Percentiles rank a stretch among this genome's conserved stretches.
Conservation (phyloP, 2,329 filamentous ascomycete genomes). For the Allantophomopsis cytisporea region DNA sequence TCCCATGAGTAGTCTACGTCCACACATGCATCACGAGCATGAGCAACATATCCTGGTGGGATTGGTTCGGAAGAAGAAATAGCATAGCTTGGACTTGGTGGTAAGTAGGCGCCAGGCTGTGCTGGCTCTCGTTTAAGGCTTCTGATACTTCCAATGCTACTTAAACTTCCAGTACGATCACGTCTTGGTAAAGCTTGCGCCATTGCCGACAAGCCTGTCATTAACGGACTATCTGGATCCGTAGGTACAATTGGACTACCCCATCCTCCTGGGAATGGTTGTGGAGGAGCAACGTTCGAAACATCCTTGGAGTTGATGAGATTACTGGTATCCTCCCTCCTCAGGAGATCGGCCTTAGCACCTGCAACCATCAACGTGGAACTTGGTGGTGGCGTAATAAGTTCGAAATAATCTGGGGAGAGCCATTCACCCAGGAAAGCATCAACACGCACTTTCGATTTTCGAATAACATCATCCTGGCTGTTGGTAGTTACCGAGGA, state of each 20-base stretch:
- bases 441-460: conserved; percentile 65
- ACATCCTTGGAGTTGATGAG: conserved; percentile 11
- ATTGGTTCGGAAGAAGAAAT: conserved; percentile 71
- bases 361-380: conserved; percentile 78
- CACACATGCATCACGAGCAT: conserved; percentile 77
- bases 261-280: conserved; percentile 23
- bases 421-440: conserved; percentile 95
- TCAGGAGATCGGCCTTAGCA: conserved; percentile 77
- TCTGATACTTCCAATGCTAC: conserved; percentile 14
- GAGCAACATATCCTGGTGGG: conserved; percentile 75
- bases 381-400: conserved; percentile 77
- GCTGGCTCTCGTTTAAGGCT: conserved; percentile 1
- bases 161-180: conserved; percentile 19
- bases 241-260: conserved; percentile 13
- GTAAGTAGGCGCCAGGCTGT: conserved; percentile 41
- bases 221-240: conserved; percentile 12
- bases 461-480: conserved; percentile 26
- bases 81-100: conserved; percentile 72
- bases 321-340: conserved; percentile 53
- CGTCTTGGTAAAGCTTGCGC: conserved; percentile 13
- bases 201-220: conserved; percentile 12
- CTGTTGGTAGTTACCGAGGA: conserved; percentile 5
- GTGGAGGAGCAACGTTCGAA: conserved; percentile 13
- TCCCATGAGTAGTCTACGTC: conserved; percentile 95
- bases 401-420: conserved; percentile 82